Base-by-base conservation (phyloP, 345 rosid genomes). In the Balakata baccata region DNA sequence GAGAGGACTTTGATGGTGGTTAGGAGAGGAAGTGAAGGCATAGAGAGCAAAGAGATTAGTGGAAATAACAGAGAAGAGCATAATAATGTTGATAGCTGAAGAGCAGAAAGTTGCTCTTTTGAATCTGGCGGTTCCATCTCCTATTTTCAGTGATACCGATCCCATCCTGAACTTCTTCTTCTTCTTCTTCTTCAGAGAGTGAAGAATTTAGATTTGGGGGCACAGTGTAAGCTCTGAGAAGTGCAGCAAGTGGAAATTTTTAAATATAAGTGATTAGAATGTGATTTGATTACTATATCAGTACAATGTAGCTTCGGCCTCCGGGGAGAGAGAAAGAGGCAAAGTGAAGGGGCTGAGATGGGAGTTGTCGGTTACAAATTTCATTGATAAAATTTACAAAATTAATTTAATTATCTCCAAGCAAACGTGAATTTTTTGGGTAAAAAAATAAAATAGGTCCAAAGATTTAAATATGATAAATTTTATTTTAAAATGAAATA, bases 51-150 rank as follows among this genome's bases (percentile, higher is more conserved):
- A 95, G 74, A 95, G 88, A 74, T 95, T 95, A 20, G 99, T 95
- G 37, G 94, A 84, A 64, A 95, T 61, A 51, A 95, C 91, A 60
- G 99, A 95, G 84, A 93, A 84, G 70, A 92, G 90, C 99, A 95
- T 95, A 29, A 95, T 91, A 77, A 92, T 75, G 83, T 95, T 91
- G 10, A 89, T 84, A 25, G 91, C 93, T 43, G 97, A 93, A 6
- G 99, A 92, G 69, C 90, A 95, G 22, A 89, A 20, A 16, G 88
- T 79, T n/a, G 93, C 85, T 73, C 87, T 80, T 79, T 80, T 91
- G 91, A 91, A 95, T 77, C 98, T 87, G 52, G 96, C 98, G 11
- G 98, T 95, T 79, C 99, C 98, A 72, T 95, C 98, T 17, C 99
- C 98, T 39, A 87, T 87, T 80, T 92, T 94, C 70, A 94, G 80